Conservation (phyloP, 2,329 filamentous ascomycete genomes). For the Exserohilum rostratum region DNA sequence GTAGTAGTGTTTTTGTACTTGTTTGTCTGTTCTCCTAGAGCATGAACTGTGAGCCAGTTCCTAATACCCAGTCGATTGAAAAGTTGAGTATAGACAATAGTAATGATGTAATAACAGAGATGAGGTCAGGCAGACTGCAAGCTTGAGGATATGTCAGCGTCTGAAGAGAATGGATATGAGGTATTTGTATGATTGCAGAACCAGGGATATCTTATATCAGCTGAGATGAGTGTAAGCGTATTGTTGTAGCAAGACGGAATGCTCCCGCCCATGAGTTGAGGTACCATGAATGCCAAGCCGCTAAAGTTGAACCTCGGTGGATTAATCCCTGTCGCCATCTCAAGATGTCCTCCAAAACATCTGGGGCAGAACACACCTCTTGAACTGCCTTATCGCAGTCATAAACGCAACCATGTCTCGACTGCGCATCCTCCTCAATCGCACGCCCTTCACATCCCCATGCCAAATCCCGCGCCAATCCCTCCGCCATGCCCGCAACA, state of each 20-base stretch:
- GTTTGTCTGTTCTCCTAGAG: background rate
- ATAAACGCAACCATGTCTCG: conserved; percentile 27
- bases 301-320: conserved; percentile 35
- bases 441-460: conserved; percentile 8
- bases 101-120: too few relatives aligned
- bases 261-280: too few relatives aligned
- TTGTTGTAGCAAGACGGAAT: too few relatives aligned
- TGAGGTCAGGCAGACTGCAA: too few relatives aligned
- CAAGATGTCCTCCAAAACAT: background rate
- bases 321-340: background rate
- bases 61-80: too few relatives aligned
- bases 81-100: too few relatives aligned
- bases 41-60: too few relatives aligned
- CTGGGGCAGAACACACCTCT: conserved; percentile 5
- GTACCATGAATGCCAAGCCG: conserved; percentile 24
- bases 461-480: conserved; percentile 2
- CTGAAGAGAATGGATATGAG: too few relatives aligned
- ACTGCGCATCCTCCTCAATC: conserved; percentile 19
- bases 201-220: too few relatives aligned
- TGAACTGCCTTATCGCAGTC: conserved; percentile 6
- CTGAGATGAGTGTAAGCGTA: too few relatives aligned
- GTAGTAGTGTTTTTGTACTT: conserved; percentile 2
- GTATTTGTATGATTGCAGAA: background rate
- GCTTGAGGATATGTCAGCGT: too few relatives aligned
- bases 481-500: conserved; percentile 4